These are phyloP conservation scores for Paracorniculantispora psalliotae DNA, from an alignment of 2,329 filamentous ascomycete genomes.

Conservation along the genomic window DNA sequence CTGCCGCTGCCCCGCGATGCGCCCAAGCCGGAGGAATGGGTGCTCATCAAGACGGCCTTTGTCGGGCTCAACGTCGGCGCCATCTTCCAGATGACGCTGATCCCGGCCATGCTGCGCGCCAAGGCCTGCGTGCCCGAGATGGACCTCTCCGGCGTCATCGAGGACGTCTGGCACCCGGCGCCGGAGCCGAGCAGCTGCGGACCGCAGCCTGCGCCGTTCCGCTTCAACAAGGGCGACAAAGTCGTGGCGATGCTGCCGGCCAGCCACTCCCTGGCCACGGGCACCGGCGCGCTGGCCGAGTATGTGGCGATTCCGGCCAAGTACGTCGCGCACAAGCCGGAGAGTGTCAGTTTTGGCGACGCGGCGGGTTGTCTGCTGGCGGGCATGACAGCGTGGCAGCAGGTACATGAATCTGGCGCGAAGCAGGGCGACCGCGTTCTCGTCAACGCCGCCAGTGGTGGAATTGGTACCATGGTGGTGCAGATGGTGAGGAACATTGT, in stretches of 20 bases:
- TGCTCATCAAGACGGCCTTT: constrained; percentile 37
- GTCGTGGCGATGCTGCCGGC: constrained; percentile 37
- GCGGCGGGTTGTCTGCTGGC: constrained; percentile 35
- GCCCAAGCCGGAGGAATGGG: constrained; percentile 28
- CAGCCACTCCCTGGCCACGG: constrained; percentile 26
- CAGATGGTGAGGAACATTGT: constrained; percentile 39
- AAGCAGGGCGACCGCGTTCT: constrained; percentile 37
- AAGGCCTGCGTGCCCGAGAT: constrained; percentile 35
- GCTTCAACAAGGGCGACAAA: constrained; percentile 27
- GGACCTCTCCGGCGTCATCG: constrained; percentile 39
- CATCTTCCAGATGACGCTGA: constrained; percentile 35
- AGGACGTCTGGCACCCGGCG: constrained; percentile 29
- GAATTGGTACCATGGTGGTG: constrained; percentile 41
- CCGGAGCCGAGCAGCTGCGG: too few species aligned
- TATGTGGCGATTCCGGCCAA: constrained; percentile 32
- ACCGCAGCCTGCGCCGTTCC: constrained; percentile 2
- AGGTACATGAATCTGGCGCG: constrained; percentile 33
- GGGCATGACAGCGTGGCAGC: constrained; percentile 34
- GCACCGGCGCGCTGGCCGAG: constrained; percentile 36
- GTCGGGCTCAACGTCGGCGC: constrained; percentile 42
- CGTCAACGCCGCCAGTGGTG: constrained; percentile 47
- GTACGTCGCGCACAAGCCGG: constrained; percentile 30
- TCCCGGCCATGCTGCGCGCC: constrained; percentile 34
- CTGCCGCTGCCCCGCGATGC: constrained; percentile 25
- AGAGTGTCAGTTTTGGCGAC: constrained; percentile 25